Percentiles rank a stretch among this genome's conserved stretches.
Evolutionary conservation across 2,329 filamentous ascomycete genomes (phyloP).

Genomic region (Epichloe uncinata): DNA sequence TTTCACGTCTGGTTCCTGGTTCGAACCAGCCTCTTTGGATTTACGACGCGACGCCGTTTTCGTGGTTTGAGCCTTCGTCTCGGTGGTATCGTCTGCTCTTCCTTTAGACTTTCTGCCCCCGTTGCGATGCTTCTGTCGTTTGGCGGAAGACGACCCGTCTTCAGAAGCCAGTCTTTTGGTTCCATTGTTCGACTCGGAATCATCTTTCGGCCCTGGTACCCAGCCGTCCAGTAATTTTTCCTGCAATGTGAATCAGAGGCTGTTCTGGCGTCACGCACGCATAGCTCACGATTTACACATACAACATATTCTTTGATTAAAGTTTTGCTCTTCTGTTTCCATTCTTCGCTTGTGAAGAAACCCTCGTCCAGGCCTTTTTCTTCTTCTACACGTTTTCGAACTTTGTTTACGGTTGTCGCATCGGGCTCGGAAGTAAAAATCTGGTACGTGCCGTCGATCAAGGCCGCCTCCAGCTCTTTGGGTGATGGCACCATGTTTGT

Average conservation of each 20-base stretch:
- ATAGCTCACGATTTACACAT: conserved; percentile 15
- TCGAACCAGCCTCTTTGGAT: conserved; percentile 4
- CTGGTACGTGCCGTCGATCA: conserved; percentile 32
- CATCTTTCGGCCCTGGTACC: conserved; percentile 16
- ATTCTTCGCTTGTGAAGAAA: conserved; percentile 35
- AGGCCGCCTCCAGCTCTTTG: conserved; percentile 29
- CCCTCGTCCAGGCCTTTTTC: conserved; percentile 33
- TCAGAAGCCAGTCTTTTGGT: conserved; percentile 23
- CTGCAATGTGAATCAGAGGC: conserved; percentile 10
- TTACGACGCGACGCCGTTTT: conserved; percentile 8
- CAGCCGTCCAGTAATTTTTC: conserved; percentile 25
- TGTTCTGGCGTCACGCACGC: neutral
- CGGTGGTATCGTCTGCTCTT: neutral
- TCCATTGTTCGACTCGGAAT: conserved; percentile 15
- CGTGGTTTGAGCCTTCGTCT: conserved; percentile 5
- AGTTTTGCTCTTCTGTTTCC: conserved; percentile 46
- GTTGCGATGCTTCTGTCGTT: conserved; percentile 8
- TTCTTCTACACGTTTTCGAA: conserved; percentile 39
- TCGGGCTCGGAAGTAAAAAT: conserved; percentile 32
- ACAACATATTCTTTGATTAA: conserved; percentile 44
- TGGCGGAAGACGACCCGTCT: conserved; percentile 16
- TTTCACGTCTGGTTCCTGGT: conserved; percentile 6
- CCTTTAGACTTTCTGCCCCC: neutral
- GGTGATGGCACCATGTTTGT: conserved; percentile 20
- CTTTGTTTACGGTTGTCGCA: conserved; percentile 40